Evolutionary conservation across 2,329 filamentous ascomycete species (phyloP).

Genomic region (Leptographium galeiforme): DNA sequence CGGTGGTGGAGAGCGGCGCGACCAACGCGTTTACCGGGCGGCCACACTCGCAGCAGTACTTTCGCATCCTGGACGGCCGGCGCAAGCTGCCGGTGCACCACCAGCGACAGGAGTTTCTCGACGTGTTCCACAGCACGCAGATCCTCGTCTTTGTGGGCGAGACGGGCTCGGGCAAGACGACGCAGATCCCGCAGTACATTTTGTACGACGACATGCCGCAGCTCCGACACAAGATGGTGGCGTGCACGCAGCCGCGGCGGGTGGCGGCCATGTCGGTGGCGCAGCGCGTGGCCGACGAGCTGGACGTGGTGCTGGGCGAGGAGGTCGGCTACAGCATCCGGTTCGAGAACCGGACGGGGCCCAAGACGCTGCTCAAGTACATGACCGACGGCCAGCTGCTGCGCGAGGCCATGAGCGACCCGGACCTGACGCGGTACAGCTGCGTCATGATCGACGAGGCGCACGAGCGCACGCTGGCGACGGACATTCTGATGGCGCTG

Average conservation of each 20-base stretch:
- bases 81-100: conserved; percentile 82
- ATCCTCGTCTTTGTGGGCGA: conserved; percentile 98
- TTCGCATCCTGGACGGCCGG: conserved; percentile 73
- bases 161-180: conserved; percentile 98
- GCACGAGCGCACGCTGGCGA: conserved; percentile 92
- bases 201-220: conserved; percentile 94
- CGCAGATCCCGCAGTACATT: conserved; percentile 96
- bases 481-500: conserved; percentile 93
- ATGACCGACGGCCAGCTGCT: conserved; percentile 99
- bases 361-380: conserved; percentile 90
- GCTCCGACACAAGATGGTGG: conserved; percentile 73
- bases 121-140: conserved; percentile 85
- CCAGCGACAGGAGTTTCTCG: conserved; percentile 87
- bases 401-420: conserved; percentile 92
- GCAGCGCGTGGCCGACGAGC: conserved; percentile 91
- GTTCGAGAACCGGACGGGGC: conserved; percentile 88
- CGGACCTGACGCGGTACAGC: conserved; percentile 81
- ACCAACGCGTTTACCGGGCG: conserved; percentile 74
- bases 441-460: conserved; percentile 98
- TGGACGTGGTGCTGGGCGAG: conserved; percentile 84
- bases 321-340: conserved; percentile 98
- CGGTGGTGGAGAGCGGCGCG: conserved; percentile 63
- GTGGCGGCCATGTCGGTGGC: conserved; percentile 98
- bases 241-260: conserved; percentile 93
- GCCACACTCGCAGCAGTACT: conserved; percentile 70